phyloP scores from a whole-genome alignment of 345 rosid genomes.

The Gossypium raimondii region DNA sequence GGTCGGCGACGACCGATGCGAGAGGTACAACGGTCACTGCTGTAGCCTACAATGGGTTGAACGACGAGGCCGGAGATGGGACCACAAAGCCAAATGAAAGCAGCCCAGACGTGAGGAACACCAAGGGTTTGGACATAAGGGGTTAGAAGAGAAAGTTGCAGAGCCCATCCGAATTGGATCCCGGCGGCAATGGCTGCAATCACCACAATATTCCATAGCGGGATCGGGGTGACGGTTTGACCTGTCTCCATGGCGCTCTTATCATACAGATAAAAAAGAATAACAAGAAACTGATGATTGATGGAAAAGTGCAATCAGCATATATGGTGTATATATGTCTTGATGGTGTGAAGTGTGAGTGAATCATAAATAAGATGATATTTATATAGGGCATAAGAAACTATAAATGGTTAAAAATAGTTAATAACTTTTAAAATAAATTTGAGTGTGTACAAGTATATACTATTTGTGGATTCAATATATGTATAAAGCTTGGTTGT shows the following conservation, averaged over 20 bases:
- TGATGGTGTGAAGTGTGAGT: not conserved
- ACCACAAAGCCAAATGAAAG: conserved; percentile 90
- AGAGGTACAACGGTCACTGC: conserved; percentile 71
- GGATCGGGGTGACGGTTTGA: not conserved
- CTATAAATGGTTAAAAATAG: too few relatives aligned
- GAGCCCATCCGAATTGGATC: conserved; percentile 91
- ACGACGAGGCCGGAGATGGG: conserved; percentile 87
- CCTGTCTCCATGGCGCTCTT: not conserved
- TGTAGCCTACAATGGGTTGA: conserved; percentile 82
- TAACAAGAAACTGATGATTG: not conserved
- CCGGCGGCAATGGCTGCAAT: conserved; percentile 88
- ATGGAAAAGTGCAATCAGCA: not conserved
- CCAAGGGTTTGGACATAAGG: conserved; percentile 87
- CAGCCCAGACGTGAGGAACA: conserved; percentile 79
- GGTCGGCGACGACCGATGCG: conserved; percentile 90
- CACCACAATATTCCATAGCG: conserved; percentile 45
- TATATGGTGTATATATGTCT: not conserved
- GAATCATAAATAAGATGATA: not conserved
- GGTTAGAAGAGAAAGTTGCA: conserved; percentile 78
- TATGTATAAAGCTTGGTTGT: too few relatives aligned
- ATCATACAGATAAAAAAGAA: not conserved
- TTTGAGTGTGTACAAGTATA: too few relatives aligned
- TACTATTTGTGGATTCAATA: too few relatives aligned
- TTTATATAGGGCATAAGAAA: too few relatives aligned
- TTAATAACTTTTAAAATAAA: too few relatives aligned